Evolutionary conservation across 257 asterid species (phyloP), one percentile per base, ranked within the genome.

Genomic region (Nicotiana undulata): DNA sequence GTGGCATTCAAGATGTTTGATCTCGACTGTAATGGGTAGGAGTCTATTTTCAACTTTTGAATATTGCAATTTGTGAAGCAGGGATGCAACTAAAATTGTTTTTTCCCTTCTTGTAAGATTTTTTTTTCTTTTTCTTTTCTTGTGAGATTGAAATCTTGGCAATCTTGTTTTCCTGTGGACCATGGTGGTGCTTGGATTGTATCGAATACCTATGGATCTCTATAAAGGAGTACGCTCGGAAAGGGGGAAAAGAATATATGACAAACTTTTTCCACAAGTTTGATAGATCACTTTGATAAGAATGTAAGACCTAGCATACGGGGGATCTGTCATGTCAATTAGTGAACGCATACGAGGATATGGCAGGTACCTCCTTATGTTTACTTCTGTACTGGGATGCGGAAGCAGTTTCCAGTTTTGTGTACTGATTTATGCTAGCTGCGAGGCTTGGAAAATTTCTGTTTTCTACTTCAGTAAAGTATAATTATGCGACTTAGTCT

Each of bases 1-100:
- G 96, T 93, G 89, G 92, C 97, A 79, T 94, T 94, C 91, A 93
- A 93, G 90, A 94, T 94, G 97, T 94, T 94, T 88, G 98, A 94
- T 81, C 94, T 87, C 67, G 97, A 93, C 87, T 86, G 92, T 86
- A 89, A 87, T 63, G 91, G 92, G 98, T 94, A 87, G 49, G 93
- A 85, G 60, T 26, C 75, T 80, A 70, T 16, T 83, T 70, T 72
- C 82, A 53, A 82, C 11, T 18, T 31, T 84, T 85, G 63, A 49
- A 80, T 24, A 63, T 85, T 86, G 55, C 70, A 63, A 63, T 79
- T 44, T 85, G 55, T 76, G 49, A 79, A 40, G 61, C 68, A 63
- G 55, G 82, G 49, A 31, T 15, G 8, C 49, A 55, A 72, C 8
- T 46, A 72, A 12, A 46, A 22, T 72, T 72, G 20, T 24, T 72